Conservation (phyloP, 2,329 filamentous ascomycete species). For the Claviceps purpurea region DNA sequence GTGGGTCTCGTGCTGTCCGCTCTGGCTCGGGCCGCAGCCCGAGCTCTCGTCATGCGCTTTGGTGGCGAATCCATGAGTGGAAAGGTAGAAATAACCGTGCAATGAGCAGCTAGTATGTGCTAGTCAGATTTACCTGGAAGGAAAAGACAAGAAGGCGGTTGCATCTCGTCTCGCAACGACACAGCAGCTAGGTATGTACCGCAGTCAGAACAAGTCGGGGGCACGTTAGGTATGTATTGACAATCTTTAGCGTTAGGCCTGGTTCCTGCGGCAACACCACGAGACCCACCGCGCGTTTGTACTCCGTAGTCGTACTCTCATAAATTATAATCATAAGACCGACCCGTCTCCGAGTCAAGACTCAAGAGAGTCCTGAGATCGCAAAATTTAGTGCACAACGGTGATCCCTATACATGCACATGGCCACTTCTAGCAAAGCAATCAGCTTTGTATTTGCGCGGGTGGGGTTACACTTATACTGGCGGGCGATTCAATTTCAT, state of each 20-base stretch:
- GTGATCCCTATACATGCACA: too few species aligned
- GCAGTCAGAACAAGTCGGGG: not conserved
- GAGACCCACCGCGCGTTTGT: not conserved
- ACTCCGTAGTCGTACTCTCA: too few species aligned
- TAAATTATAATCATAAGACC: too few species aligned
- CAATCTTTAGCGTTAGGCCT: not conserved
- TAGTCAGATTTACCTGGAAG: constrained; percentile 6
- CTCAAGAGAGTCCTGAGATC: too few species aligned
- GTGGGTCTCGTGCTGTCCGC: constrained; percentile 26
- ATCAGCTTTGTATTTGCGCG: not conserved
- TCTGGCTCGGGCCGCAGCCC: constrained; percentile 28
- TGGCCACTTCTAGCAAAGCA: not conserved
- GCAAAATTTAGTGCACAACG: too few species aligned
- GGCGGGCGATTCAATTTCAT: too few species aligned
- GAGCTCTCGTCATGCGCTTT: constrained; percentile 43
- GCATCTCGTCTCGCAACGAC: constrained; percentile 15
- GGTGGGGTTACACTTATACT: not conserved
- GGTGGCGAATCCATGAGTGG: constrained; percentile 40
- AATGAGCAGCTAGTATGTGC: not conserved
- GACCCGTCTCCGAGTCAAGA: too few species aligned
- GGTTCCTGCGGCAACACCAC: constrained; percentile 1
- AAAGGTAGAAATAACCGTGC: not conserved
- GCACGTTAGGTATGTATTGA: not conserved
- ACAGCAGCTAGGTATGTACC: constrained; percentile 2
- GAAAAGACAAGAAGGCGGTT: constrained; percentile 5